phyloP scores from a whole-genome alignment of 2,329 filamentous ascomycete species.

The Pyricularia sp. region DNA sequence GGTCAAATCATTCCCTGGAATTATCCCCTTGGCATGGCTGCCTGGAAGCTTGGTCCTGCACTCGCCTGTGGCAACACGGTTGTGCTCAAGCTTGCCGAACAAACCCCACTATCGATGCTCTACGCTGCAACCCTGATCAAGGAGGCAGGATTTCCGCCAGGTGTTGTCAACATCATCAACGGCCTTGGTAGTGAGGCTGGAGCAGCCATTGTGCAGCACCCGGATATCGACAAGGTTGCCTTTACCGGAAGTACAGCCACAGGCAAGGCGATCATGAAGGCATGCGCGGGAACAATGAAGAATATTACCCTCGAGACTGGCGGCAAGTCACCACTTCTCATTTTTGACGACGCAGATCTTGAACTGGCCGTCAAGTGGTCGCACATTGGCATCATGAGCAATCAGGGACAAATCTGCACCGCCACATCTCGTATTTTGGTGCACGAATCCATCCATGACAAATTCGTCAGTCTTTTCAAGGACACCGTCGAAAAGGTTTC shows the following conservation, averaged over 20 bases:
- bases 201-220: constrained; percentile 49
- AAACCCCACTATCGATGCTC: constrained; percentile 49
- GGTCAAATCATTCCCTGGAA: constrained; percentile 74
- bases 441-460: constrained; percentile 42
- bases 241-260: constrained; percentile 61
- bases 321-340: constrained; percentile 45
- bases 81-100: constrained; percentile 50
- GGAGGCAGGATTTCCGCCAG: constrained; percentile 62
- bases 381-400: constrained; percentile 35
- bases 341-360: constrained; percentile 50
- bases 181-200: constrained; percentile 54
- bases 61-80: constrained; percentile 51
- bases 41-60: constrained; percentile 65
- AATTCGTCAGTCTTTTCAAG: constrained; percentile 51
- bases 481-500: constrained; percentile 41
- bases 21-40: constrained; percentile 63
- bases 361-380: constrained; percentile 47
- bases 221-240: constrained; percentile 54
- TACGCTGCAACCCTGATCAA: constrained; percentile 53
- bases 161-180: constrained; percentile 61
- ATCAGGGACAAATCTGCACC: constrained; percentile 49
- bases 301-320: constrained; percentile 51
- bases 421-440: constrained; percentile 48
- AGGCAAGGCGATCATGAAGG: constrained; percentile 59
- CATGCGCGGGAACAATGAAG: constrained; percentile 47